Evolutionary conservation across 495 filamentous ascomycete genomes (phyloP), one percentile per base, ranked within the genome.

Genomic region (Eremomyces bilateralis): DNA sequence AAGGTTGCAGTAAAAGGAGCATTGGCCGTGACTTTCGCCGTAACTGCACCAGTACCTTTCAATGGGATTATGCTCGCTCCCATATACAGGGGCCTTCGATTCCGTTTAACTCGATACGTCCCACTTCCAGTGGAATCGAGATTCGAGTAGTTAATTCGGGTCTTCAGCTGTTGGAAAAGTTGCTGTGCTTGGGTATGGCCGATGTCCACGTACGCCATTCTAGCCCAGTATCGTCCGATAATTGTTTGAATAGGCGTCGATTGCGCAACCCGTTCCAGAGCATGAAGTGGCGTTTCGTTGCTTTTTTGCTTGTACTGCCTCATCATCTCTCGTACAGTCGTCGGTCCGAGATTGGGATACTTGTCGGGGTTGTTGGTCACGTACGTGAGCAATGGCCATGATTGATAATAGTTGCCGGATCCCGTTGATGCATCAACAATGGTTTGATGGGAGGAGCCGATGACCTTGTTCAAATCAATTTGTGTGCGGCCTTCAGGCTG

Each of bases 191-290:
- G 56, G 11, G 41, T 42, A 37, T 61, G 51, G 11, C 54, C 55
- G 28, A 62, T 54, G 24, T 61, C 59, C 3, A 58, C 53, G 21
- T 55, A 59, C 0, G 59, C 59, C 57, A 61, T 62, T 3, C 56
- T 43, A 15, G 57, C 59, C 57, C 57, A 61, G 42, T 61, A 62
- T 11, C 56, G 44, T 2, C 43, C 57, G 18, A 62, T 52, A 6
- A 62, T 35, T 5, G 48, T 42, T 39, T 60, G 57, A 24, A 59
- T 52, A 1, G 39, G 38, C 6, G 45, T 39, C 6, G 42, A 36
- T n/a, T n/a, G n/a, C 30, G 46, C 42, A 29, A 54, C 21, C 27
- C 56, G 47, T n/a, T 54, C 53, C 2, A 61, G 36, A 17, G 53
- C 41, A 20, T 60, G 56, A 11, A 61, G 45, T 22, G 57, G 59